Evolutionary conservation across 1,139 yeast genomes (phyloP).

Genomic region (Yamadazyma dendronema): DNA sequence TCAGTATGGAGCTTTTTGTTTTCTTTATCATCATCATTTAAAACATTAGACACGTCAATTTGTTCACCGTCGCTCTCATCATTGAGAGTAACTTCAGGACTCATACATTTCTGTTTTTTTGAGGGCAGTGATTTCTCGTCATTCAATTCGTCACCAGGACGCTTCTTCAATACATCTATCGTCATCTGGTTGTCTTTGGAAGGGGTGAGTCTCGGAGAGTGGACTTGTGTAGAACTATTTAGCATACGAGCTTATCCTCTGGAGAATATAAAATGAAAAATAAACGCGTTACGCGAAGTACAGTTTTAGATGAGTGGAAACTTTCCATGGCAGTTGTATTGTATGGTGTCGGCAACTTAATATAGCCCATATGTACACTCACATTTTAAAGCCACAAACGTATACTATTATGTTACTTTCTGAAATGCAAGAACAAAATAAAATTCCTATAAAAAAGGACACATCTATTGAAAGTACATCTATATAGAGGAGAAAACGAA

Average conservation of each 20-base stretch:
- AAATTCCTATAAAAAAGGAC: neutral
- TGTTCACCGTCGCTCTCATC: constrained; percentile 12
- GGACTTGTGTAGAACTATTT: constrained; percentile 2
- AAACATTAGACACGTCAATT: constrained; percentile 19
- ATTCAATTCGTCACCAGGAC: neutral
- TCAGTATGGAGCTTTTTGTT: neutral
- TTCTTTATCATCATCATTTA: constrained; percentile 21
- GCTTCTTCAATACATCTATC: neutral
- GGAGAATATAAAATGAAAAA: constrained; percentile 1
- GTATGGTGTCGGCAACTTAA: no score
- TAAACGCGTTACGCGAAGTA: constrained; percentile 1
- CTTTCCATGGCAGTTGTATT: no score
- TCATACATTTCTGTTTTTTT: constrained; percentile 8
- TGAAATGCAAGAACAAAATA: neutral
- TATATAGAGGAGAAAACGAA: no score
- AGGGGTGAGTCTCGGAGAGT: constrained; percentile 8
- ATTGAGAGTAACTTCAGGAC: constrained; percentile 8
- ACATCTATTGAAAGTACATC: no score
- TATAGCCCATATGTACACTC: no score
- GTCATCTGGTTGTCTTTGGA: neutral
- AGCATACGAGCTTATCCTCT: neutral
- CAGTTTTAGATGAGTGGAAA: neutral
- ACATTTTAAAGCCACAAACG: no score
- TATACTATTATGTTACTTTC: neutral
- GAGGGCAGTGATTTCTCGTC: constrained; percentile 5